Evolutionary conservation across 768 basidiomycete genomes (phyloP).

Genomic region (Mycena rebaudengoi): DNA sequence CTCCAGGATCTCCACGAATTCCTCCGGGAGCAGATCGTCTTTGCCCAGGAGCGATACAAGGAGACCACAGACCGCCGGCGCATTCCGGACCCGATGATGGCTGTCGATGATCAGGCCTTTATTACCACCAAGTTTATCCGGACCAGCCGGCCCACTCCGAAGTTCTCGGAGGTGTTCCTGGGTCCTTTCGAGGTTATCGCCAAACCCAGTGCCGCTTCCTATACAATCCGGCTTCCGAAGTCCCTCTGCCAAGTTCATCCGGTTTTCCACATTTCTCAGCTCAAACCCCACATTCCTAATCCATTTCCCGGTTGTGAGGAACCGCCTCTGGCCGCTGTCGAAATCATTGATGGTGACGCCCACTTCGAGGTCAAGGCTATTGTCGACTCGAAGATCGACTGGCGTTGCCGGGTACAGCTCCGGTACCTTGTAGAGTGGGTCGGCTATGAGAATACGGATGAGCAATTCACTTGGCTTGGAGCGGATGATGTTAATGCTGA

Average conservation of each 20-base stretch:
- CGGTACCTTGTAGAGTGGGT: neutral
- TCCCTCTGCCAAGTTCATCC: constrained; percentile 29
- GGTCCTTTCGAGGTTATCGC: constrained; percentile 32
- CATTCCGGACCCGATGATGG: too few species aligned
- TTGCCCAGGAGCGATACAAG: neutral
- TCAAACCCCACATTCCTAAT: neutral
- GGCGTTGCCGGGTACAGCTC: neutral
- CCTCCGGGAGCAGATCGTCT: neutral
- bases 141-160: constrained; percentile 12
- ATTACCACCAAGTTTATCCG: neutral
- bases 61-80: neutral
- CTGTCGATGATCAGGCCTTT: neutral
- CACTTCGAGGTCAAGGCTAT: neutral
- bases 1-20: neutral
- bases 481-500: too few species aligned
- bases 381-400: neutral
- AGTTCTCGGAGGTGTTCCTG: constrained; percentile 30
- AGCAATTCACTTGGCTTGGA: constrained; percentile 3
- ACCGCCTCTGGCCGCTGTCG: neutral
- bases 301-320: neutral
- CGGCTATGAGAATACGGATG: neutral
- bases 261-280: constrained; percentile 30
- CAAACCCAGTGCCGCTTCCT: constrained; percentile 27
- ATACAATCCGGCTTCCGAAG: constrained; percentile 30
- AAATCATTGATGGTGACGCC: neutral